Evolutionary conservation across 2,329 filamentous ascomycete species (phyloP), one percentile per base, ranked within the genome.

Genomic region (Cercospora berteroae): DNA sequence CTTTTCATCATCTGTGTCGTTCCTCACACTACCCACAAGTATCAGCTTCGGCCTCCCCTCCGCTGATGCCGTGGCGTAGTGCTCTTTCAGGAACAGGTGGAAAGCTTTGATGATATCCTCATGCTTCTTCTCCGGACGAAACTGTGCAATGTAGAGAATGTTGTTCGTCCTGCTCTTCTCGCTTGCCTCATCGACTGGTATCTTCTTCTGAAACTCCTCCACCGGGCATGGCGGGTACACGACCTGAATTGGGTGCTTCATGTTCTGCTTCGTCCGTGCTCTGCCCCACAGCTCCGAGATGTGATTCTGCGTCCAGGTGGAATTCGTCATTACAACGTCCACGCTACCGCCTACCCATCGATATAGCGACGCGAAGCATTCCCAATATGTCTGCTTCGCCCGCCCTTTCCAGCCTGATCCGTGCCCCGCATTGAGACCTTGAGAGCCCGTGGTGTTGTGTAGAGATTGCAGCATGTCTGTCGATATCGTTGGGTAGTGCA

Each of bases 271-370:
- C 83, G 85, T 76, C n/a, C 79, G 79, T 39, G 77, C 77, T 6
- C 72, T 74, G 0, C 89, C 89, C 94, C 94, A 98, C 7, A 98
- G 84, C 7, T 86, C 85, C 70, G 88, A 86, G 71, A 98, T 90
- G 76, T 98, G 93, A 1, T 81, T 85, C 70, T 95, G 90, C 0
- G 95, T 99, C 95, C 95, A 99, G 67, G 87, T 92, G 5, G 93
- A 97, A 80, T 99, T 99, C 67, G 95, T 97, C 92, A 98, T 97
- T 72, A 98, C 94, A 0, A 97, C 87, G 76, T 99, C 94, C 55
- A 97, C 87, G 16, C 90, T 89, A 23, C 90, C 87, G 23, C 95
- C 95, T 55, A 96, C 90, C 81, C 87, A 88, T 56, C 90, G 89
- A 81, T 99, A 99, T 2, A 96, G 79, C 55, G 83, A 82, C 0